These are phyloP conservation scores for Tulasnella calospora DNA, from an alignment of 768 basidiomycete species.

Conservation along the genomic window DNA sequence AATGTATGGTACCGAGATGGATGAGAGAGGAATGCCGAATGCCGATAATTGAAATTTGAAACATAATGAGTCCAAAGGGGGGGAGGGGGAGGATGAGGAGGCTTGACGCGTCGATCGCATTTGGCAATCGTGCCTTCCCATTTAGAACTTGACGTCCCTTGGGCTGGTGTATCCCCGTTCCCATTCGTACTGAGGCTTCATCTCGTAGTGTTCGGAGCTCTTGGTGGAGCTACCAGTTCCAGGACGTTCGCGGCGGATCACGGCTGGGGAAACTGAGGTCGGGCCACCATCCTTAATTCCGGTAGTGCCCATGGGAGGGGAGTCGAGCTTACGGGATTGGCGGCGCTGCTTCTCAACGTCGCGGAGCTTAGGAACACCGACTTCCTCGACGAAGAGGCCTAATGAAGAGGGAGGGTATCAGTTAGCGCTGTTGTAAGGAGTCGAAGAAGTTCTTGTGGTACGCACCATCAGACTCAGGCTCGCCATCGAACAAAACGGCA, in stretches of 20 bases:
- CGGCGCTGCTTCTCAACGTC: background rate
- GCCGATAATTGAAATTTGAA: background rate
- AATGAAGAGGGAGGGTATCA: background rate
- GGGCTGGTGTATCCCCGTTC: background rate
- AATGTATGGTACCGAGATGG: background rate
- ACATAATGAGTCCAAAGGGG: background rate
- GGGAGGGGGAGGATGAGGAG: background rate
- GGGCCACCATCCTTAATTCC: background rate
- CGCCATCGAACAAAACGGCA: slow-evolving; percentile 19
- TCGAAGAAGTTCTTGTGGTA: too few relatives aligned
- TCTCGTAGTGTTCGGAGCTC: slow-evolving; percentile 2
- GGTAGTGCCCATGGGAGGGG: background rate
- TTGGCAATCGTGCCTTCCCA: background rate
- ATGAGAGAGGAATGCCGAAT: background rate
- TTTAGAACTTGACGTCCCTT: background rate
- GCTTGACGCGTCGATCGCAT: background rate
- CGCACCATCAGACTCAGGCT: slow-evolving; percentile 30
- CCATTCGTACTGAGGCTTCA: slow-evolving; percentile 2
- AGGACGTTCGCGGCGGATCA: background rate
- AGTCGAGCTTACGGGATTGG: slow-evolving; percentile 5
- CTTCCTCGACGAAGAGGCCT: background rate
- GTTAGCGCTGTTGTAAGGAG: background rate
- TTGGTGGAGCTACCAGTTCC: slow-evolving; percentile 1
- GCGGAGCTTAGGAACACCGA: background rate
- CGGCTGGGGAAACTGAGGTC: background rate